Base-by-base conservation (phyloP, 2,329 filamentous ascomycete species). In the Monilinia fructicola region DNA sequence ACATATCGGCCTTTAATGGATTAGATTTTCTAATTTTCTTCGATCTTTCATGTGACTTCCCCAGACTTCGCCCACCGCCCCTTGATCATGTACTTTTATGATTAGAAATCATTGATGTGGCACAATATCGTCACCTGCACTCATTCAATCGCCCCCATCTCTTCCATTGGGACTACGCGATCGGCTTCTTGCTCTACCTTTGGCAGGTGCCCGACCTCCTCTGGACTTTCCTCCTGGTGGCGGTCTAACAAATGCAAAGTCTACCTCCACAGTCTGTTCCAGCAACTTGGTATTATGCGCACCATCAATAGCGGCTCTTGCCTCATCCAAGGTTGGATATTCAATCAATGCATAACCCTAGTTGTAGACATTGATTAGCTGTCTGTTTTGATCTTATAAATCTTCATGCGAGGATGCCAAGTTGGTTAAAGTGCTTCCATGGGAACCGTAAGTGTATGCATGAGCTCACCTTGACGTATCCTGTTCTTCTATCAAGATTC, bases 341-440 rank as follows among this genome's bases (percentile, higher is more conserved):
- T 95, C 92, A 77, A 95, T 93, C 72, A 95, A 80, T 40, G 90
- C 91, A 78, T 95, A 95, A 71, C 91, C 91, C 91, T 94, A 67
- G 59, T 14, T 35, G 50, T 54, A 53, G 58, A 54, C 50, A 26
- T 68, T 64, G 63, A 60, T 58, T 65, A 38, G 52, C 63, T 48
- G 31, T 38, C 52, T 12, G 14, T 38, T 21, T 40, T 28, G 28
- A 31, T 66, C 44, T 62, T 54, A 28, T 12, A 16, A 44, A n/a
- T 40, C 64, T 23, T 48, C 10, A 54, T 35, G 40, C 50, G 50
- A 54, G 9, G 64, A 55, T 67, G 44, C 16, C 48, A 53, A 35
- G 48, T 54, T 60, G 50, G 55, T 21, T n/a, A 6, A 26, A 40
- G 28, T 48, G 23, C 31, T 48, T 40, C 48, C n/a, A 23, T 50